Conservation (phyloP, 208 protist genomes). For the Crithidia expoeki region DNA sequence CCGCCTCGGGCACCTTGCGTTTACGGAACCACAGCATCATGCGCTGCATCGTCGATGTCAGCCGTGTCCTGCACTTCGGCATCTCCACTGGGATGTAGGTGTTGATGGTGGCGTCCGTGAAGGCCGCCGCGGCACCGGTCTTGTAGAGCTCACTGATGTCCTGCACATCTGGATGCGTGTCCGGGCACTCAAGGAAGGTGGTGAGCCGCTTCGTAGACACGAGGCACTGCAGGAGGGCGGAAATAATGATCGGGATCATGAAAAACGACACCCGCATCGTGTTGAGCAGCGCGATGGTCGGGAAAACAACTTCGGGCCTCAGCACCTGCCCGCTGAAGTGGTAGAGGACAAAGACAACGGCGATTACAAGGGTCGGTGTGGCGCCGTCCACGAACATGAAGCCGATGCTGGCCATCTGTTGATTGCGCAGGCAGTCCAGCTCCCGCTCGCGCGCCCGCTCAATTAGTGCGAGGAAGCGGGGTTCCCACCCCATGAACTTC, state of each 20-base stretch:
- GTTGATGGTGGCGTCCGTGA: constrained; percentile 34
- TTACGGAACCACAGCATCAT: constrained; percentile 27
- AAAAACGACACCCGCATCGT: constrained; percentile 91
- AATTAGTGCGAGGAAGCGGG: constrained; percentile 50
- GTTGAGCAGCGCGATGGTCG: constrained; percentile 87
- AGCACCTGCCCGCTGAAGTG: constrained; percentile 59
- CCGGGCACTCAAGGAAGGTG: constrained; percentile 67
- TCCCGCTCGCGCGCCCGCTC: constrained; percentile 51
- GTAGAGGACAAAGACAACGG: constrained; percentile 63
- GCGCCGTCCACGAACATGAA: constrained; percentile 67
- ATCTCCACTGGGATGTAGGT: constrained; percentile 33
- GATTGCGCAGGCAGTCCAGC: constrained; percentile 43
- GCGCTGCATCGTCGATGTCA: constrained; percentile 13
- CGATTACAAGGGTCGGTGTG: constrained; percentile 67
- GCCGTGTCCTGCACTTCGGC: constrained; percentile 26
- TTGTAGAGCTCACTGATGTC: constrained; percentile 27
- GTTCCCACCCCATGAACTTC: constrained; percentile 93
- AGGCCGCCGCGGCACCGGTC: constrained; percentile 26
- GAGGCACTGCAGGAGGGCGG: constrained; percentile 59
- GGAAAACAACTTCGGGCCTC: constrained; percentile 85
- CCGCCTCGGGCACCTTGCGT: constrained; percentile 31
- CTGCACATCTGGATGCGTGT: constrained; percentile 8
- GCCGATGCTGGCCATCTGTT: constrained; percentile 41
- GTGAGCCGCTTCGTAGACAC: constrained; percentile 75
- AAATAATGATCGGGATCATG: constrained; percentile 84